Evolutionary conservation across 106 monocot genomes (phyloP).

Genomic region (Cymbidium sinense): DNA sequence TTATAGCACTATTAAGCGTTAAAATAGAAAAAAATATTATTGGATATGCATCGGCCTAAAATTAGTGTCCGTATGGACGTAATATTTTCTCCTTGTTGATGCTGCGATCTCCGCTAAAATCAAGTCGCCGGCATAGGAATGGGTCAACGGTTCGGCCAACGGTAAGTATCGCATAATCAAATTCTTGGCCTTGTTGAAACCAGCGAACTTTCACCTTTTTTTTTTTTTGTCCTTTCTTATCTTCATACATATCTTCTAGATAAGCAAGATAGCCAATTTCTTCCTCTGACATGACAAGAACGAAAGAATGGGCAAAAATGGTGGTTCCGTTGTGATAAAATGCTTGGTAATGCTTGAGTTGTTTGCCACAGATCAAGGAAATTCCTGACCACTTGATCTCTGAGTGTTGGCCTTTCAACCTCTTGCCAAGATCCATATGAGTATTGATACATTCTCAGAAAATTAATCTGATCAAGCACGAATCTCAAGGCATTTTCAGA

Average conservation of each 20-base stretch:
- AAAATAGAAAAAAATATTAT: too few species aligned
- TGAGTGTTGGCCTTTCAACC: conserved; percentile 24
- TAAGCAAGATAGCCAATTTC: conserved; percentile 83
- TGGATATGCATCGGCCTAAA: too few species aligned
- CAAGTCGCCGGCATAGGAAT: too few species aligned
- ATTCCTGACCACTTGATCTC: conserved; percentile 76
- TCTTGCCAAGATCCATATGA: conserved; percentile 30
- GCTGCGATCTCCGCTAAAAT: too few species aligned
- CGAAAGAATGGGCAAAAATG: conserved; percentile 78
- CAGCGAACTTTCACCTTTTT: conserved; percentile 91
- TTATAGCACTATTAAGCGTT: too few species aligned
- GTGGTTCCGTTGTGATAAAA: conserved; percentile 72
- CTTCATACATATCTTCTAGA: conserved; percentile 98
- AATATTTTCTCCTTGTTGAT: too few species aligned
- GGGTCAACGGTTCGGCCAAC: too few species aligned
- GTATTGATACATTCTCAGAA: too few species aligned
- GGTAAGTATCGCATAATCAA: conserved; percentile 61
- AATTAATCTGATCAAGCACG: too few species aligned
- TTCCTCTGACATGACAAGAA: conserved; percentile 81
- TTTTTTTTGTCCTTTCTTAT: conserved; percentile 94
- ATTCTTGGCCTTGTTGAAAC: conserved; percentile 92
- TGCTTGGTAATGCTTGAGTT: conserved; percentile 69
- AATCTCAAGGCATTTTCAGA: too few species aligned
- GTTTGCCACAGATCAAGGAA: conserved; percentile 76
- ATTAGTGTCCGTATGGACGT: too few species aligned